Base-by-base conservation (phyloP, 2,329 filamentous ascomycete species). In the Grosmannia clavigera region DNA sequence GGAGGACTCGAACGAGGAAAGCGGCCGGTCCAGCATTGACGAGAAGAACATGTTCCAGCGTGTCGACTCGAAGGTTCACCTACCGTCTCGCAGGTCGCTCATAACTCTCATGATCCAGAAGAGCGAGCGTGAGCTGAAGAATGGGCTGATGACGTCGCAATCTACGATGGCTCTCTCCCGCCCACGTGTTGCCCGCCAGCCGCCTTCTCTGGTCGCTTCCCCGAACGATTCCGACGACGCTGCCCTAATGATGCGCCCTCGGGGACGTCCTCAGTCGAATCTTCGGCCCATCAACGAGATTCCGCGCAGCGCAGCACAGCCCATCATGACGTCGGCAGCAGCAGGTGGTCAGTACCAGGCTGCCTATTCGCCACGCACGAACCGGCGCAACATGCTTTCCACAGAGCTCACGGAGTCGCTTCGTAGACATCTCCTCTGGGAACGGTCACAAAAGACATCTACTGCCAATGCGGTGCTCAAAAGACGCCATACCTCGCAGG, bases 401-500 rank as follows among this genome's bases (percentile, higher is more conserved):
- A 95, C 90, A 0, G 94, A 99, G 75, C 78, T 99, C 59, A 96
- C 92, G 2, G 91, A 96, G 71, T 95, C 90, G 27, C 84, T 99
- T 3, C 85, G 94, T 27, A 88, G 91, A 66, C 89, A 96, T 67
- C 84, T 99, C 19, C 81, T 97, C 19, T 95, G 90, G 88, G 94
- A 99, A 72, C 87, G 94, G 58, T 90, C 95, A 69, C 92, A 97
- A 70, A 95, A 94, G 80, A 90, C 90, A 61, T 87, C 88, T 40
- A 92, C 90, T 9, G 89, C 86, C 67, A 92, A 92, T 64, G 90
- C 92, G 1, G 89, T 92, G 59, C 80, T 96, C 61, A 95, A 96
- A 78, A 84, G 92, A 64, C 81, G 90, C 62, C 91, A 96, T 71
- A 96, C 92, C 9, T 89, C 92, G 2, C 88, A 92, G 65, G 92